Evolutionary conservation across 2,329 filamentous ascomycete genomes (phyloP).

Genomic region (Pseudogymnoascus sp.): DNA sequence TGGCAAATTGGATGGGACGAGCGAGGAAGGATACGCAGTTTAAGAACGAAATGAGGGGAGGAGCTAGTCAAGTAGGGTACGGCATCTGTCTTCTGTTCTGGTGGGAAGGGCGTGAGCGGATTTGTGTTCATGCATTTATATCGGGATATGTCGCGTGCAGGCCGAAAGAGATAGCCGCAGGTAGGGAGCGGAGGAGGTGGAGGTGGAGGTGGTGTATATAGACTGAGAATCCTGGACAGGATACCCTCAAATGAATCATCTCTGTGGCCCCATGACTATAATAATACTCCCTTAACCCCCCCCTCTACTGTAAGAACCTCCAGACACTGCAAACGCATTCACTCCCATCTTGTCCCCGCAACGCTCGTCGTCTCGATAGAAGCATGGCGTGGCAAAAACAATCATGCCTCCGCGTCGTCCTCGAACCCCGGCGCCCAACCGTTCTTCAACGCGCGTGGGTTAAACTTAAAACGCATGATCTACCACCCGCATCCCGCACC

Average conservation of each 20-base stretch:
- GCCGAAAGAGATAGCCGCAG: neutral
- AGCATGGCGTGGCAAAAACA: neutral
- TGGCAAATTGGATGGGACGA: neutral
- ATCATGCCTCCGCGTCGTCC: too few relatives aligned
- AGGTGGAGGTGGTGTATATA: neutral
- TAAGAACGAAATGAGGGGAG: neutral
- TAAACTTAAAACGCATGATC: neutral
- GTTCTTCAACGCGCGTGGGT: neutral
- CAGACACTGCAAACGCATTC: neutral
- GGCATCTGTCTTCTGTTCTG: neutral
- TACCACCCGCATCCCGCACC: neutral
- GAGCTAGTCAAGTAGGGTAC: neutral
- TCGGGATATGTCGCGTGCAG: neutral
- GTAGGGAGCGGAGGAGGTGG: neutral
- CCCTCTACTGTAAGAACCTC: neutral
- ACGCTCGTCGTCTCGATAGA: neutral
- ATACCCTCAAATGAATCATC: neutral
- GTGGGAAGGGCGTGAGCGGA: neutral
- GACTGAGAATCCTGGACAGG: neutral
- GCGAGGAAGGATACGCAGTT: neutral
- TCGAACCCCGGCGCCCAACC: neutral
- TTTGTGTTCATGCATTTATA: neutral
- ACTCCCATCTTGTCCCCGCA: neutral
- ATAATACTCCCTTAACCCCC: neutral
- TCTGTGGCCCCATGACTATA: neutral